Conservation (phyloP, 2,329 filamentous ascomycete genomes). For the Metarhizium sp. region DNA sequence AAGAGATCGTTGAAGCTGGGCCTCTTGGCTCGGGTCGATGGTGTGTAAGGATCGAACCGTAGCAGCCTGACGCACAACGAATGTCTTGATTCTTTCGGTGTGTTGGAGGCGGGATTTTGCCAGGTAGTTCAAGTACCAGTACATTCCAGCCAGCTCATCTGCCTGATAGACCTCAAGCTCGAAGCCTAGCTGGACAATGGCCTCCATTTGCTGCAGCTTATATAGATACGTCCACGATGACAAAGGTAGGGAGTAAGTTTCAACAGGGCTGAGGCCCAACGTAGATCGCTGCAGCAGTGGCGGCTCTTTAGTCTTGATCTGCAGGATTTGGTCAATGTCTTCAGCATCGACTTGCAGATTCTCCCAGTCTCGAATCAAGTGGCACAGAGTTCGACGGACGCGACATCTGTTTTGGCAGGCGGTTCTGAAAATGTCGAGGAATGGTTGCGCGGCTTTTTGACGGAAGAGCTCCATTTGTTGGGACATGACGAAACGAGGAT, state of each 20-base stretch:
- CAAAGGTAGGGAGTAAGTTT: slow-evolving; percentile 60
- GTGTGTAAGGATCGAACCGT: slow-evolving; percentile 11
- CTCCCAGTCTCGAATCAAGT: slow-evolving; percentile 77
- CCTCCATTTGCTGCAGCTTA: slow-evolving; percentile 82
- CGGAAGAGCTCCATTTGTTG: slow-evolving; percentile 63
- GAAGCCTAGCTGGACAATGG: slow-evolving; percentile 84
- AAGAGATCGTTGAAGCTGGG: slow-evolving; percentile 38
- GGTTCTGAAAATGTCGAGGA: slow-evolving; percentile 73
- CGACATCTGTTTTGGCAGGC: slow-evolving; percentile 87
- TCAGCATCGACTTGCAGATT: slow-evolving; percentile 73
- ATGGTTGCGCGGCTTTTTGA: slow-evolving; percentile 55
- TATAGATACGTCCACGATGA: slow-evolving; percentile 86
- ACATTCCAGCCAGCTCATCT: slow-evolving; percentile 81
- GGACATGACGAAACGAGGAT: slow-evolving; percentile 65
- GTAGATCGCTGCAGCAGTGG: slow-evolving; percentile 40
- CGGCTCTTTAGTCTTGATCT: slow-evolving; percentile 49
- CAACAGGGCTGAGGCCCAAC: slow-evolving; percentile 27
- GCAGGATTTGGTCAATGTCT: slow-evolving; percentile 61
- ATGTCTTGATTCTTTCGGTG: slow-evolving; percentile 62
- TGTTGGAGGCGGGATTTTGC: slow-evolving; percentile 59
- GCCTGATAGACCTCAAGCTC: slow-evolving; percentile 84
- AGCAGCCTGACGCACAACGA: slow-evolving; percentile 38
- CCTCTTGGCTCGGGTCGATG: slow-evolving; percentile 22
- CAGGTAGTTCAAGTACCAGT: slow-evolving; percentile 77
- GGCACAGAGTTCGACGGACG: slow-evolving; percentile 79